A percentile compares a stretch with the other conserved stretches of the same genome.
Evolutionary conservation across 129 eudicot species (phyloP).

Genomic region (Ambrosia artemisiifolia): DNA sequence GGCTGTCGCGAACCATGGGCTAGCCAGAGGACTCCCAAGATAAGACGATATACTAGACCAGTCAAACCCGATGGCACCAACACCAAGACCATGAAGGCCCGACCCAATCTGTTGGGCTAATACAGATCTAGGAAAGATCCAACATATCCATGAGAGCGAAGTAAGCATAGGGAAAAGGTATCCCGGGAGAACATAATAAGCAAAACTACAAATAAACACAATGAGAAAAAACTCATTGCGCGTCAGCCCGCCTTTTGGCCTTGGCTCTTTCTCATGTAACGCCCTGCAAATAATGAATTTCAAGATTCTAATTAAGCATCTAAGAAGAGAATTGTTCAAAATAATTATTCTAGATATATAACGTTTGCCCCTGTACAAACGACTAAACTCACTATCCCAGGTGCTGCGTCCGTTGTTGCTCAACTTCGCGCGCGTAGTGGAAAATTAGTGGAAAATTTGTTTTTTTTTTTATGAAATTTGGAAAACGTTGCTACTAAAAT

Average conservation of each 20-base stretch:
- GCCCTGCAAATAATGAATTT: constrained; percentile 44
- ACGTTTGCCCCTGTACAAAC: no score
- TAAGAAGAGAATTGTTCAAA: background rate
- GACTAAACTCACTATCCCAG: no score
- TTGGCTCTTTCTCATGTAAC: constrained; percentile 59
- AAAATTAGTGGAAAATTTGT: no score
- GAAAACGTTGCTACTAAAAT: no score
- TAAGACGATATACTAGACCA: constrained; percentile 75
- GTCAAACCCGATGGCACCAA: constrained; percentile 65
- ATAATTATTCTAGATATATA: background rate
- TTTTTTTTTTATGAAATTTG: no score
- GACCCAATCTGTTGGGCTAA: constrained; percentile 69
- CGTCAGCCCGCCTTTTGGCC: constrained; percentile 49
- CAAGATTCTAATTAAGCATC: background rate
- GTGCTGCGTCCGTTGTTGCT: no score
- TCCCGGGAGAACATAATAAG: constrained; percentile 70
- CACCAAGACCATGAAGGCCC: constrained; percentile 69
- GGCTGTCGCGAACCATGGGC: constrained; percentile 81
- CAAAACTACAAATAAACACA: constrained; percentile 58
- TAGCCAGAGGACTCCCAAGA: constrained; percentile 70
- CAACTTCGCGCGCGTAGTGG: no score
- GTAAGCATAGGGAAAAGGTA: constrained; percentile 60
- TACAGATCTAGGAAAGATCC: constrained; percentile 63
- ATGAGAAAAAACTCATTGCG: constrained; percentile 67
- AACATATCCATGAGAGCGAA: constrained; percentile 72